Conservation (phyloP, 306 rosid genomes). For the Mimosa bimucronata region DNA sequence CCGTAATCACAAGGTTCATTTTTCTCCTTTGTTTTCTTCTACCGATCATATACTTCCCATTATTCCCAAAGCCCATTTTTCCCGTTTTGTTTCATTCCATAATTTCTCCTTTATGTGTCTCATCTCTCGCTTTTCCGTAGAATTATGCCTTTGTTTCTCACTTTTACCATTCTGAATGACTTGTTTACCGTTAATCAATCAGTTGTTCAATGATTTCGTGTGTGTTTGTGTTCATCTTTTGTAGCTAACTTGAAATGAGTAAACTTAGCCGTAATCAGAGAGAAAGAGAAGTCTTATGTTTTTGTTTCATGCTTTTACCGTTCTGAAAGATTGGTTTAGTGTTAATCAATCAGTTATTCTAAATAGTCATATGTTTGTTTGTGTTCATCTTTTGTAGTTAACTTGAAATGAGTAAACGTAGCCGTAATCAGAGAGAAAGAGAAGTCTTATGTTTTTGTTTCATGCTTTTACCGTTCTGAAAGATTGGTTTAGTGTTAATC, state of each 20-base stretch:
- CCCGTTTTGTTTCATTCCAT: too few relatives aligned
- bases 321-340: too few relatives aligned
- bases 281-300: conserved; percentile 68
- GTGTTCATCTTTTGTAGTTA: conserved; percentile 43
- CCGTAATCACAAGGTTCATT: background rate
- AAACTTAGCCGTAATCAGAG: conserved; percentile 65
- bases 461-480: background rate
- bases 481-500: conserved; percentile 5
- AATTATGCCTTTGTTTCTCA: background rate
- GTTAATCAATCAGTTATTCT: conserved; percentile 6
- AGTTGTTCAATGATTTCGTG: background rate
- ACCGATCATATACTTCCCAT: background rate
- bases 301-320: background rate
- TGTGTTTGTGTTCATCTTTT: conserved; percentile 20
- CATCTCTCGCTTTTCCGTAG: background rate
- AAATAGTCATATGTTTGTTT: background rate
- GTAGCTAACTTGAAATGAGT: conserved; percentile 63
- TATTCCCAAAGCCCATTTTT: too few relatives aligned
- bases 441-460: conserved; percentile 47
- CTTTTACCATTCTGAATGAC: background rate
- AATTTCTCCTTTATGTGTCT: background rate
- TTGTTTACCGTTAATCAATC: conserved; percentile 17
- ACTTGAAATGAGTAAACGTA: conserved; percentile 67
- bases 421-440: conserved; percentile 63
- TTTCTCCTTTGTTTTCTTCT: background rate